Conservation (phyloP, 1,139 yeast genomes). For the Meyerozyma elateridarum region DNA sequence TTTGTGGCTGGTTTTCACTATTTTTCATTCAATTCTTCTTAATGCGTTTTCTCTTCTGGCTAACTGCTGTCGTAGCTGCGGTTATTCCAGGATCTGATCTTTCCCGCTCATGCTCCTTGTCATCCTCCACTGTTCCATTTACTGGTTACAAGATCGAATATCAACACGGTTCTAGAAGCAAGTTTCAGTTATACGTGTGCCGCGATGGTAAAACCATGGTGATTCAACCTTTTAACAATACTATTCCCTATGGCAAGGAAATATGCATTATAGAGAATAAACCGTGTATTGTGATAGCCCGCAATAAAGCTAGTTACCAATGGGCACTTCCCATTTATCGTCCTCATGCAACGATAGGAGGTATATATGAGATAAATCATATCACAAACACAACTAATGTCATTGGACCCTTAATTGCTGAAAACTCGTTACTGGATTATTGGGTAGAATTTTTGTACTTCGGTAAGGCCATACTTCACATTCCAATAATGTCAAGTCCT, state of each 20-base stretch:
- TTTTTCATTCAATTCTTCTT: too few relatives aligned
- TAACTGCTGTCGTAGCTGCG: too few relatives aligned
- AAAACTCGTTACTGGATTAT: conserved; percentile 16
- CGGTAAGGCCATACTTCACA: conserved; percentile 16
- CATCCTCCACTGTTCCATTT: conserved; percentile 17
- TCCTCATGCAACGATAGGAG: conserved; percentile 26
- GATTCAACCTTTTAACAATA: conserved; percentile 5
- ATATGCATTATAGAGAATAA: background rate
- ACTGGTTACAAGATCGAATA: conserved; percentile 32
- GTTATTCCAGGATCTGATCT: too few relatives aligned
- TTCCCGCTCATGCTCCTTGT: background rate
- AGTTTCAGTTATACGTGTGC: conserved; percentile 9
- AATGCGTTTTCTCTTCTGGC: too few relatives aligned
- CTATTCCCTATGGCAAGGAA: conserved; percentile 2
- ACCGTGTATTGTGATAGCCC: conserved; percentile 14
- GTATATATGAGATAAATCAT: conserved; percentile 15
- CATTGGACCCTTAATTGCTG: conserved; percentile 26
- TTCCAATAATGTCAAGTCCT: conserved; percentile 32
- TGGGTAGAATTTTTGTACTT: conserved; percentile 27
- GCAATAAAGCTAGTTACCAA: conserved; percentile 22
- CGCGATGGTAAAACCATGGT: background rate
- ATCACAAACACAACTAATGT: conserved; percentile 1
- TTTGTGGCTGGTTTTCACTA: conserved; percentile 5
- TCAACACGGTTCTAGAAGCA: conserved; percentile 14
- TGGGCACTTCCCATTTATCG: conserved; percentile 22